Conservation (phyloP, 805 yeast genomes). For the Metschnikowia noctiluminum region DNA sequence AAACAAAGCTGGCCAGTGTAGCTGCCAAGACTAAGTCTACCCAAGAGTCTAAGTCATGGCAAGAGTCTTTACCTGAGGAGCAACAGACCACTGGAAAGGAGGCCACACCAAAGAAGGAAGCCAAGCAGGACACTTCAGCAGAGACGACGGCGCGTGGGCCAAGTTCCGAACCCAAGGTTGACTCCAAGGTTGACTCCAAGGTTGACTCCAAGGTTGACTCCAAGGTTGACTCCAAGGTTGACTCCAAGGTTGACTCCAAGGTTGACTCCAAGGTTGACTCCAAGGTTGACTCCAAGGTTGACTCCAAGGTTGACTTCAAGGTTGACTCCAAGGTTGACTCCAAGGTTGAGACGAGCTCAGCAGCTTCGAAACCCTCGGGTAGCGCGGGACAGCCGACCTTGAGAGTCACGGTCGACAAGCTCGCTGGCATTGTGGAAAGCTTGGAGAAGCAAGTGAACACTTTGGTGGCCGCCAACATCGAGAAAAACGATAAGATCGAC, state of each 20-base stretch:
- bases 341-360: constrained; percentile 7
- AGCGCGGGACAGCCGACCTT: constrained; percentile 46
- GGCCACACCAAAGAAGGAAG: constrained; percentile 5
- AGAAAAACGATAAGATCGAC: constrained; percentile 60
- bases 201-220: constrained; percentile 12
- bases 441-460: constrained; percentile 55
- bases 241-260: constrained; percentile 12
- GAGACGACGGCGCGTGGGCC: no score
- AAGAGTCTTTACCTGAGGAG: background rate
- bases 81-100: background rate
- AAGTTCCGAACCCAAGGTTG: no score
- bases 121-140: constrained; percentile 1
- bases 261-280: constrained; percentile 1
- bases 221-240: constrained; percentile 5
- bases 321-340: constrained; percentile 4
- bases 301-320: constrained; percentile 11
- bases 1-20: constrained; percentile 6
- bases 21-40: constrained; percentile 4
- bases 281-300: no score
- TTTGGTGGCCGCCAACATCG: constrained; percentile 52
- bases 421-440: constrained; percentile 53
- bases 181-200: no score
- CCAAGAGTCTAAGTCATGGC: constrained; percentile 3
- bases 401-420: constrained; percentile 67
- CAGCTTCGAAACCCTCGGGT: constrained; percentile 4